These are phyloP conservation scores for Annona cherimola DNA, from an alignment of 164 flowering plant species.

Conservation along the genomic window DNA sequence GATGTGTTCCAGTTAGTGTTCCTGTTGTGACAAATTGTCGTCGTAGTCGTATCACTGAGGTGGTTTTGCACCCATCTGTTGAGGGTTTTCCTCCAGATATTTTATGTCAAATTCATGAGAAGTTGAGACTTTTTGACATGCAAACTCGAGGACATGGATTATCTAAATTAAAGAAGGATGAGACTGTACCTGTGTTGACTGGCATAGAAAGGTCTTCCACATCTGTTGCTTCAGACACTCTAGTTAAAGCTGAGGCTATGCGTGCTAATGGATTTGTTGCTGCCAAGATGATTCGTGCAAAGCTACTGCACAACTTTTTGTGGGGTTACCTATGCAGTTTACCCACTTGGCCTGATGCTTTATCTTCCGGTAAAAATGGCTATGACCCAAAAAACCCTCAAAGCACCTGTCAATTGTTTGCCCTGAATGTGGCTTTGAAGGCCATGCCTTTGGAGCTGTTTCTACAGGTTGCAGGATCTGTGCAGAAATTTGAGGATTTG, in stretches of 20 bases:
- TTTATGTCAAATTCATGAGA: conserved; percentile 65
- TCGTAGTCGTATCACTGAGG: conserved; percentile 44
- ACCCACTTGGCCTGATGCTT: conserved; percentile 43
- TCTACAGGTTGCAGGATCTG: conserved; percentile 75
- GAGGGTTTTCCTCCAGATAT: conserved; percentile 44
- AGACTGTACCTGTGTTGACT: conserved; percentile 49
- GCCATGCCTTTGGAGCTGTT: conserved; percentile 89
- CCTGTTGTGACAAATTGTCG: conserved; percentile 73
- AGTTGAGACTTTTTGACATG: conserved; percentile 62
- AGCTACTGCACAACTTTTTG: conserved; percentile 72
- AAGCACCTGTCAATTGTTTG: conserved; percentile 54
- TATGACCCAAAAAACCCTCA: conserved; percentile 42
- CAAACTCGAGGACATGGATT: conserved; percentile 48
- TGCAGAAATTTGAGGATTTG: conserved; percentile 50
- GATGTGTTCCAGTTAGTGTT: conserved; percentile 43
- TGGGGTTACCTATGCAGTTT: conserved; percentile 56
- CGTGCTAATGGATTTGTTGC: conserved; percentile 78
- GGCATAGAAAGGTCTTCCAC: conserved; percentile 44
- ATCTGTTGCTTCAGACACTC: conserved; percentile 29
- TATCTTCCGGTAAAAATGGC: conserved; percentile 29
- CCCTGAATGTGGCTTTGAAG: conserved; percentile 56
- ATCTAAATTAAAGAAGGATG: conserved; percentile 36
- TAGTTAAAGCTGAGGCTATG: conserved; percentile 52
- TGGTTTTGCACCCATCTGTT: conserved; percentile 77
- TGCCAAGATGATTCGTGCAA: conserved; percentile 88